Conservation (phyloP, 2,329 filamentous ascomycete species). For the Aspergillus candidus region DNA sequence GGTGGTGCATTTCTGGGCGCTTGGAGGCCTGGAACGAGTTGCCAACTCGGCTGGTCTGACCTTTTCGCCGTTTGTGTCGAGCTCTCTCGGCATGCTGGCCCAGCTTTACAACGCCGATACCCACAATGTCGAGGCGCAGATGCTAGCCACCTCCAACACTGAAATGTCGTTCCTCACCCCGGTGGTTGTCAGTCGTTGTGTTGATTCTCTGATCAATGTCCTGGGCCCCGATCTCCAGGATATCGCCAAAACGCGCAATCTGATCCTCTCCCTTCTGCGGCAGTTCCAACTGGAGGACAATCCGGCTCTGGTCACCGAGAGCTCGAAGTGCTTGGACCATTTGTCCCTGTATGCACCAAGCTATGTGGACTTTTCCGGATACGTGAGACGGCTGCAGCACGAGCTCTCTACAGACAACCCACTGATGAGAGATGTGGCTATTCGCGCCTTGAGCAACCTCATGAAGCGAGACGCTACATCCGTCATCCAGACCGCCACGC, state of each 20-base stretch:
- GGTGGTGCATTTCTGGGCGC: slow-evolving; percentile 90
- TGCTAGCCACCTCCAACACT: slow-evolving; percentile 79
- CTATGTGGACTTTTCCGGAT: slow-evolving; percentile 74
- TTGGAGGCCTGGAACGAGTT: slow-evolving; percentile 79
- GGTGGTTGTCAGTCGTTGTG: slow-evolving; percentile 75
- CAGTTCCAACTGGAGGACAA: slow-evolving; percentile 76
- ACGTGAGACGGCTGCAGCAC: slow-evolving; percentile 74
- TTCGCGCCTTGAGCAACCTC: slow-evolving; percentile 84
- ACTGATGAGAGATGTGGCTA: slow-evolving; percentile 69
- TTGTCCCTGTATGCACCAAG: slow-evolving; percentile 85
- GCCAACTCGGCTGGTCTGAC: slow-evolving; percentile 88
- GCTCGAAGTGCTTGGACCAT: slow-evolving; percentile 80
- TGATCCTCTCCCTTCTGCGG: slow-evolving; percentile 79
- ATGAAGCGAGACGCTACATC: slow-evolving; percentile 89
- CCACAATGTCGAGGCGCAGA: slow-evolving; percentile 77
- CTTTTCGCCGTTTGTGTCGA: slow-evolving; percentile 84
- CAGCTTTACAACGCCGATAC: slow-evolving; percentile 89
- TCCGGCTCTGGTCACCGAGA: slow-evolving; percentile 64
- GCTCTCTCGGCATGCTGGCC: slow-evolving; percentile 86
- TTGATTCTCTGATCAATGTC: slow-evolving; percentile 95
- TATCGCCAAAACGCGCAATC: slow-evolving; percentile 79
- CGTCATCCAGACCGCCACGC: slow-evolving; percentile 68
- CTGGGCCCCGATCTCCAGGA: slow-evolving; percentile 93
- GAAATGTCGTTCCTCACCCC: slow-evolving; percentile 79
- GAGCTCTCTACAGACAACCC: slow-evolving; percentile 65